phyloP scores from a whole-genome alignment of 495 filamentous ascomycete species.

The Jackrogersella multiformis region DNA sequence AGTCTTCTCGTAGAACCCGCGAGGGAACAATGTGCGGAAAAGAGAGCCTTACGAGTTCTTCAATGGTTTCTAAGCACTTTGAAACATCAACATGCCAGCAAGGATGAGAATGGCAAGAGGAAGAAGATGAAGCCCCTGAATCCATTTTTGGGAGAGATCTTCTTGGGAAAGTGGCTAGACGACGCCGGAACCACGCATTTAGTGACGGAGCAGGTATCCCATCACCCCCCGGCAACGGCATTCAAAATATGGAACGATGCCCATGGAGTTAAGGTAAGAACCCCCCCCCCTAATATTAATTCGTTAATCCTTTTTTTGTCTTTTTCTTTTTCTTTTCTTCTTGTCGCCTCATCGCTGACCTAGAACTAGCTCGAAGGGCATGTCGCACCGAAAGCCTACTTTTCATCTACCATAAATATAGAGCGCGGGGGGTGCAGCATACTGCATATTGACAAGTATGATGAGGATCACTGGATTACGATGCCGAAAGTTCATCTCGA shows the following conservation, averaged over 20 bases:
- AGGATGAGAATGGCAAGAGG: slow-evolving; percentile 80
- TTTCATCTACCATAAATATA: slow-evolving; percentile 80
- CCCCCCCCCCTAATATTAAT: too few species aligned
- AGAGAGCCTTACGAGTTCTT: slow-evolving; percentile 78
- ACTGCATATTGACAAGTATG: slow-evolving; percentile 65
- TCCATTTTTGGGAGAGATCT: slow-evolving; percentile 89
- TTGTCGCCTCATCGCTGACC: neutral
- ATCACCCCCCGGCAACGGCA: slow-evolving; percentile 88
- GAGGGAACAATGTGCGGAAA: slow-evolving; percentile 72
- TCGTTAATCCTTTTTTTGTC: too few species aligned
- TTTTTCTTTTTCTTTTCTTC: too few species aligned
- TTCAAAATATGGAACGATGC: slow-evolving; percentile 83
- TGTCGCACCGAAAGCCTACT: slow-evolving; percentile 86
- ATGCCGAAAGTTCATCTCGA: slow-evolving; percentile 85
- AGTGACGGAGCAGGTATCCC: slow-evolving; percentile 61
- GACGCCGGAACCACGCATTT: slow-evolving; percentile 72
- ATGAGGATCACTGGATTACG: slow-evolving; percentile 80
- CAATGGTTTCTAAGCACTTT: slow-evolving; percentile 90
- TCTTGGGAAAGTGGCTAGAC: slow-evolving; percentile 85
- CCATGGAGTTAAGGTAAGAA: slow-evolving; percentile 68
- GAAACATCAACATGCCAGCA: slow-evolving; percentile 82
- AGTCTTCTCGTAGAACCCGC: slow-evolving; percentile 79
- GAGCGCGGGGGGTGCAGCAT: slow-evolving; percentile 85
- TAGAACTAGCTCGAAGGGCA: slow-evolving; percentile 73
- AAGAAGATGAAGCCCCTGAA: slow-evolving; percentile 86